phyloP scores from a whole-genome alignment of 1,284 basidiomycete species.

The Heliocybe sulcata region DNA sequence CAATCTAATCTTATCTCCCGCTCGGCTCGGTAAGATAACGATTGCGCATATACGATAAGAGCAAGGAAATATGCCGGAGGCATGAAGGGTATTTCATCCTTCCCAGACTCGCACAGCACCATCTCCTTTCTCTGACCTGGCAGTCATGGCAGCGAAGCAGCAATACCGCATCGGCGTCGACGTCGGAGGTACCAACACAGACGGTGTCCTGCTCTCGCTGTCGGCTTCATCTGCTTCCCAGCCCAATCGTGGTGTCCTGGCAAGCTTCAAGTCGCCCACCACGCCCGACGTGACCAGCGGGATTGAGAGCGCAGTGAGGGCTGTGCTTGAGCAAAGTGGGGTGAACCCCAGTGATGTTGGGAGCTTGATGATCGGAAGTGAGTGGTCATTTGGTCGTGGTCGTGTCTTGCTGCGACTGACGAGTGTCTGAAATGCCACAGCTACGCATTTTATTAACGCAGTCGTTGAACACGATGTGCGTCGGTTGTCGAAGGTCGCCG shows the following conservation, averaged over 20 bases:
- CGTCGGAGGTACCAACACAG: constrained; percentile 43
- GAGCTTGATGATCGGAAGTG: constrained; percentile 42
- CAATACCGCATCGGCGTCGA: constrained; percentile 34
- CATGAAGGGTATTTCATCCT: not conserved
- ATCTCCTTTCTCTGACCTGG: not conserved
- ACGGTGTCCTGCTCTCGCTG: constrained; percentile 42
- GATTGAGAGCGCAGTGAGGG: constrained; percentile 35
- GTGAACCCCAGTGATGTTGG: constrained; percentile 27
- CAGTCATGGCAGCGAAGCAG: not conserved
- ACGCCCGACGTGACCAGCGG: constrained; percentile 45
- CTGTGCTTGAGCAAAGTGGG: constrained; percentile 26
- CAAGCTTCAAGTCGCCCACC: constrained; percentile 43
- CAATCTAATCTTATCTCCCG: not conserved
- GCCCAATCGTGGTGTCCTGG: constrained; percentile 32
- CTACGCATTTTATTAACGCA: constrained; percentile 39
- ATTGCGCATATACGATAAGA: not conserved
- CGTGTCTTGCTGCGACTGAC: no score
- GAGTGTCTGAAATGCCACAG: no score
- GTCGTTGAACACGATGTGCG: constrained; percentile 40
- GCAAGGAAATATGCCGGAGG: not conserved
- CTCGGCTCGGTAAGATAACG: not conserved
- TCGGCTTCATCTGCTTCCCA: constrained; percentile 22
- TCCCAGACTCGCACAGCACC: not conserved
- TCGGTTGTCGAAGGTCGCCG: constrained; percentile 42
- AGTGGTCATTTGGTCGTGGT: no score